Conservation (phyloP, 352 stramenopile genomes). For the Pythium aquatile region DNA sequence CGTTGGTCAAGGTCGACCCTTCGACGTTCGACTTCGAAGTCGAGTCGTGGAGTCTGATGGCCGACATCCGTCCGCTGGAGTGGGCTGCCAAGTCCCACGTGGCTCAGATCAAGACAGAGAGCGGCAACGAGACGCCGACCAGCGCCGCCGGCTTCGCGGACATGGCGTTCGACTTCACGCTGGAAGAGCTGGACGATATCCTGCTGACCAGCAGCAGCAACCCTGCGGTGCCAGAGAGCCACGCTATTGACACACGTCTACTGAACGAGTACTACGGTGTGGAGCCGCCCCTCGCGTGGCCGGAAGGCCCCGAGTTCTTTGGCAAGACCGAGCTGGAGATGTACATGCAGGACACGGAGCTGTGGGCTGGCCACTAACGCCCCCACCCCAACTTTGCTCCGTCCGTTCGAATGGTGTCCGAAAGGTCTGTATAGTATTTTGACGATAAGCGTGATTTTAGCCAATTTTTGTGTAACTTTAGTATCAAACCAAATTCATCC, state of each 20-base stretch:
- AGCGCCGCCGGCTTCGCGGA: conserved; percentile 21
- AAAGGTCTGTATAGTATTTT: conserved; percentile 22
- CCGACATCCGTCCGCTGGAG: conserved; percentile 22
- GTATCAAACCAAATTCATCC: background rate
- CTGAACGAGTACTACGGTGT: conserved; percentile 23
- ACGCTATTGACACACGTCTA: conserved; percentile 6
- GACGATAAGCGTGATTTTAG: background rate
- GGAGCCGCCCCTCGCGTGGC: conserved; percentile 16
- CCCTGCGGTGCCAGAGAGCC: background rate
- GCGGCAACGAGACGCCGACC: conserved; percentile 29
- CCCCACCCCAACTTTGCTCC: too few relatives aligned
- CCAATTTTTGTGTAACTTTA: conserved; percentile 23
- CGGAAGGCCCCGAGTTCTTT: conserved; percentile 20
- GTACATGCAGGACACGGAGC: conserved; percentile 31
- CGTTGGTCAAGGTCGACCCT: conserved; percentile 20
- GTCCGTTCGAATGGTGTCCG: background rate
- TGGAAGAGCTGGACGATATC: conserved; percentile 32
- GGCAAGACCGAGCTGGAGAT: conserved; percentile 29
- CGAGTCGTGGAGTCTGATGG: conserved; percentile 27
- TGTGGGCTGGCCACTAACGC: conserved; percentile 19
- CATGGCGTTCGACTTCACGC: conserved; percentile 28
- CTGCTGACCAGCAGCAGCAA: conserved; percentile 18
- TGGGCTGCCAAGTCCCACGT: conserved; percentile 26
- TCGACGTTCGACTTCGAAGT: conserved; percentile 30
- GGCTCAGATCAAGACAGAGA: conserved; percentile 21